Evolutionary conservation across 164 flowering plant genomes (phyloP).

Genomic region (Macadamia integrifolia): DNA sequence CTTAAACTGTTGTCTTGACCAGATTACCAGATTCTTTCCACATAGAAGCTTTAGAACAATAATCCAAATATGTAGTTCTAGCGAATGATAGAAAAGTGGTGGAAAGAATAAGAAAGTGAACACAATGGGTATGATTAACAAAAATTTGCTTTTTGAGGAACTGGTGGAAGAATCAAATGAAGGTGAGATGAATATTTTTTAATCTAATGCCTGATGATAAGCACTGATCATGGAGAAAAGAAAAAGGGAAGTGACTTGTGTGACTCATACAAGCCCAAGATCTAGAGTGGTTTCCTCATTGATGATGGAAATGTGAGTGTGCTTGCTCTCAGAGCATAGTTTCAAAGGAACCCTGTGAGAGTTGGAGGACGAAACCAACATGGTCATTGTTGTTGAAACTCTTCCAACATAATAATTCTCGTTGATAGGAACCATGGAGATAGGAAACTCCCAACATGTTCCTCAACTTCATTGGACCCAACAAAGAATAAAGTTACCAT

Average conservation of each 20-base stretch:
- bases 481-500: not conserved
- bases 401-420: slow-evolving; percentile 6
- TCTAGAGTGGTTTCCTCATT: slow-evolving; percentile 6
- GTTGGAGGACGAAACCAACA: slow-evolving; percentile 9
- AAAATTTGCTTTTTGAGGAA: slow-evolving; percentile 7
- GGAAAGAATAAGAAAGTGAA: slow-evolving; percentile 2
- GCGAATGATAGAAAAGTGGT: slow-evolving; percentile 15
- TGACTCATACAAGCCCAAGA: slow-evolving; percentile 2
- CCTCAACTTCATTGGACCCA: not conserved
- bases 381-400: slow-evolving; percentile 6
- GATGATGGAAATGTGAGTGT: slow-evolving; percentile 11
- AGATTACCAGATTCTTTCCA: slow-evolving; percentile 12
- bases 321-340: not conserved
- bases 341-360: slow-evolving; percentile 6
- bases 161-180: slow-evolving; percentile 9
- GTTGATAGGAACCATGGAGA: slow-evolving; percentile 5
- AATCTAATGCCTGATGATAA: slow-evolving; percentile 4
- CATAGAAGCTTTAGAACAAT: slow-evolving; percentile 15
- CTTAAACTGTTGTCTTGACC: slow-evolving; percentile 9
- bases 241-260: not conserved
- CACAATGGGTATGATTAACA: slow-evolving; percentile 1
- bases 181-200: slow-evolving; percentile 2
- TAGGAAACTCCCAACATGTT: slow-evolving; percentile 8
- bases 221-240: slow-evolving; percentile 8
- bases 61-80: slow-evolving; percentile 14